Evolutionary conservation across 805 yeast species (phyloP), one percentile per base, ranked within the genome.

Genomic region (Lachancea sp.): DNA sequence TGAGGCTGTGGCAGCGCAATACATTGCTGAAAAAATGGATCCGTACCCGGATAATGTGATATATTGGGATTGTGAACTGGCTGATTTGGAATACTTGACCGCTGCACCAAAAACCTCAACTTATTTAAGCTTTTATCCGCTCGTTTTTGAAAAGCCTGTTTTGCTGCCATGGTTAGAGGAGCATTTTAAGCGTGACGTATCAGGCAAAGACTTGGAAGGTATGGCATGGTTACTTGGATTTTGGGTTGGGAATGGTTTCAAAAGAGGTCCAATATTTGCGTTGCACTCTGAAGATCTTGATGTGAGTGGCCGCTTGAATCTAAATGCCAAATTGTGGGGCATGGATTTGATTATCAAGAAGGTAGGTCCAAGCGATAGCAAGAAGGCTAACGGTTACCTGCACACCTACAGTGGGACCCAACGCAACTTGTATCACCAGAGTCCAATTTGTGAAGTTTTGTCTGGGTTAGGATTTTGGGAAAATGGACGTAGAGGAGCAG

Each of bases 161-260:
- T 22, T 46, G 29, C 38, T 17, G 16, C 39, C 49, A 20, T 43
- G 48, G 45, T 15, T 46, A 27, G 43, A 42, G n/a, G 19, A 35
- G 9, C 15, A 29, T 10, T 40, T 43, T 19, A 4, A 32, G 2
- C n/a, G 42, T 13, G 43, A 35, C 3, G 38, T 49, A 9, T n/a
- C 46, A 5, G 5, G n/a, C 3, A 30, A 36, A 7, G 40, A 39
- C 20, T 22, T 49, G 10, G 45, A 40, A 12, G 47, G 46, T 20
- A 46, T 49, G 49, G 47, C 49, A 2, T 49, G 49, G 49, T 29
- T 49, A 2, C 30, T 49, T n/a, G 52, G 52, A 12, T 46, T 46
- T 18, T 48, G 52, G 49, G 33, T 49, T 3, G 48, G 49, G 10
- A 44, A 49, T 34, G 52, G 52, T 16, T 16, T 37, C 35, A 19